Evolutionary conservation across 2,329 filamentous ascomycete genomes (phyloP).

Genomic region (Exophiala lecanii-corni): DNA sequence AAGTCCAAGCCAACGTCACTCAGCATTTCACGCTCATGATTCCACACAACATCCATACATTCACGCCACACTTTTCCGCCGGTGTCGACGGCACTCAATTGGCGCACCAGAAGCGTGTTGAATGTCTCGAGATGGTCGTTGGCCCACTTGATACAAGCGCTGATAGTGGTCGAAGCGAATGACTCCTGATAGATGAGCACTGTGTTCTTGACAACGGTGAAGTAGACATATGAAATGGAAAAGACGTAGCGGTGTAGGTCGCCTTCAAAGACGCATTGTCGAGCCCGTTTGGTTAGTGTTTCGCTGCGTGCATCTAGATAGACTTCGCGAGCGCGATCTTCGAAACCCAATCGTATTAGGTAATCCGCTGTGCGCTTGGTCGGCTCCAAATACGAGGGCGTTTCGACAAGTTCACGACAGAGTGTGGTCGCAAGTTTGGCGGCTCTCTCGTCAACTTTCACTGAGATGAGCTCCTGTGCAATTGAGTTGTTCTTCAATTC

Average conservation of each 20-base stretch:
- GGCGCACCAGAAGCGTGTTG: constrained; percentile 74
- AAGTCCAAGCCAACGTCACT: constrained; percentile 88
- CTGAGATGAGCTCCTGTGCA: constrained; percentile 86
- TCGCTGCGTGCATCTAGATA: constrained; percentile 76
- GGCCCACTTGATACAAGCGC: constrained; percentile 96
- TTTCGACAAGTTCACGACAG: constrained; percentile 70
- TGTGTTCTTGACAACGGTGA: constrained; percentile 89
- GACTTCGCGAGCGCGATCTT: constrained; percentile 80
- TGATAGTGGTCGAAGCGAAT: constrained; percentile 83
- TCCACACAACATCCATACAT: constrained; percentile 76
- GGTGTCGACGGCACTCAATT: constrained; percentile 78
- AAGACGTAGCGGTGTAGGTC: constrained; percentile 91
- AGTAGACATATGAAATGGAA: constrained; percentile 92
- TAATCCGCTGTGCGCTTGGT: constrained; percentile 78
- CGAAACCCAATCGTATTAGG: constrained; percentile 81
- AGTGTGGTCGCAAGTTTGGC: constrained; percentile 71
- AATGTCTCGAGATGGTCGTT: constrained; percentile 91
- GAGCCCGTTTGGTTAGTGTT: constrained; percentile 73
- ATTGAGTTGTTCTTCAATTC: constrained; percentile 79
- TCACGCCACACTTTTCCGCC: constrained; percentile 72
- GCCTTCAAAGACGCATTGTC: constrained; percentile 92
- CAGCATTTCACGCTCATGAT: constrained; percentile 69
- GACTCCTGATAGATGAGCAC: constrained; percentile 81
- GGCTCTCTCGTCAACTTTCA: constrained; percentile 84
- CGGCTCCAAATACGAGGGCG: constrained; percentile 69